Percentiles rank a stretch among this genome's conserved stretches.
These are phyloP conservation scores for Aristolochia californica DNA, from an alignment of 164 flowering plant genomes.

Conservation along the genomic window DNA sequence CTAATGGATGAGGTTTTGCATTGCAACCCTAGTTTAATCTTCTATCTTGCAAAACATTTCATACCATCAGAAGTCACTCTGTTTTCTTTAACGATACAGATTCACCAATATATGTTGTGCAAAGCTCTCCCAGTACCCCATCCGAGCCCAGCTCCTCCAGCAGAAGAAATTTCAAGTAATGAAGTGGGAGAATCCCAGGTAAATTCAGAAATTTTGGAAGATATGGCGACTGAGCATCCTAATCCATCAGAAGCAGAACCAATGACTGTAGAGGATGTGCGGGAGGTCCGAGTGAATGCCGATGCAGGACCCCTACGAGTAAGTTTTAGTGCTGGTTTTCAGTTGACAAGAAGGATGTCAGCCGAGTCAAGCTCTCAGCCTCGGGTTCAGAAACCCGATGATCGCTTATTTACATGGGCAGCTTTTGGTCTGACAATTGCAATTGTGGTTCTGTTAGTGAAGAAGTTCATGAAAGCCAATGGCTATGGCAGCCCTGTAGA, in stretches of 20 bases:
- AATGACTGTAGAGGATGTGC: conserved; percentile 31
- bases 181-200: conserved; percentile 23
- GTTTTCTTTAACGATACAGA: conserved; percentile 24
- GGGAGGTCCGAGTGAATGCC: conserved; percentile 33
- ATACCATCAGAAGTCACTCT: neutral
- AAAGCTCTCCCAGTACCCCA: conserved; percentile 73
- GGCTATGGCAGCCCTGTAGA: conserved; percentile 25
- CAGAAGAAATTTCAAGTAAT: conserved; percentile 21
- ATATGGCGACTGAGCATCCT: conserved; percentile 17
- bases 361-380: conserved; percentile 21
- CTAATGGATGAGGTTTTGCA: conserved; percentile 75
- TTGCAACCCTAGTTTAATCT: neutral
- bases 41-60: too few species aligned
- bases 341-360: conserved; percentile 21
- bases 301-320: conserved; percentile 28
- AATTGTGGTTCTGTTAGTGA: conserved; percentile 56
- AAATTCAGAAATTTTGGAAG: conserved; percentile 16
- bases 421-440: conserved; percentile 82
- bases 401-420: conserved; percentile 81
- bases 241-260: conserved; percentile 15
- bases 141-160: conserved; percentile 14
- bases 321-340: conserved; percentile 21
- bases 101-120: conserved; percentile 86
- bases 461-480: conserved; percentile 67
- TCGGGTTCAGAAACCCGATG: conserved; percentile 48